Conservation (phyloP, 306 rosid species). For the Pyrus pyrifolia region DNA sequence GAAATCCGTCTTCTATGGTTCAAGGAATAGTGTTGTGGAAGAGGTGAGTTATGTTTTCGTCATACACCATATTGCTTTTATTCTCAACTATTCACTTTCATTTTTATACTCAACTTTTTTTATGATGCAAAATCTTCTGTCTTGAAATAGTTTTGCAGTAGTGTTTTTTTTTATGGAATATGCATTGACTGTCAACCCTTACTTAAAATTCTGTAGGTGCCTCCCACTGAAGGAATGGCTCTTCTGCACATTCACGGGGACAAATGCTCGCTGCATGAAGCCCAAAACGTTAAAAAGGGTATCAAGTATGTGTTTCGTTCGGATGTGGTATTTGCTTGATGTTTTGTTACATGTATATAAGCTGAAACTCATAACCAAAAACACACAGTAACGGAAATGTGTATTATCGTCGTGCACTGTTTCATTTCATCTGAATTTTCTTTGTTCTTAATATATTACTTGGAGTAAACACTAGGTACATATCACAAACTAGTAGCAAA, state of each 20-base stretch:
- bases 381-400: neutral
- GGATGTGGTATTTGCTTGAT: conserved; percentile 71
- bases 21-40: conserved; percentile 66
- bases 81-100: neutral
- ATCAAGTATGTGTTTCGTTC: conserved; percentile 83
- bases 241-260: conserved; percentile 84
- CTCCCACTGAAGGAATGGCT: conserved; percentile 89
- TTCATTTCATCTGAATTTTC: neutral
- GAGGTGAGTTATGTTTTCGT: conserved; percentile 41
- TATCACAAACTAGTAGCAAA: neutral
- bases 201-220: conserved; percentile 42
- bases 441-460: neutral
- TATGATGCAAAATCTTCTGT: neutral
- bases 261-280: conserved; percentile 93
- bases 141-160: neutral
- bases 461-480: neutral
- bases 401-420: neutral
- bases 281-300: conserved; percentile 72
- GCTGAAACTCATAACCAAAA: neutral
- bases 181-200: conserved; percentile 21
- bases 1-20: conserved; percentile 83
- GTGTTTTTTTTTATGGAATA: conserved; percentile 7
- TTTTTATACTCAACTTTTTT: neutral
- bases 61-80: neutral
- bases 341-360: conserved; percentile 3